Evolutionary conservation across 75 land plant genomes (phyloP).

Genomic region (Selaginella tamariscina): DNA sequence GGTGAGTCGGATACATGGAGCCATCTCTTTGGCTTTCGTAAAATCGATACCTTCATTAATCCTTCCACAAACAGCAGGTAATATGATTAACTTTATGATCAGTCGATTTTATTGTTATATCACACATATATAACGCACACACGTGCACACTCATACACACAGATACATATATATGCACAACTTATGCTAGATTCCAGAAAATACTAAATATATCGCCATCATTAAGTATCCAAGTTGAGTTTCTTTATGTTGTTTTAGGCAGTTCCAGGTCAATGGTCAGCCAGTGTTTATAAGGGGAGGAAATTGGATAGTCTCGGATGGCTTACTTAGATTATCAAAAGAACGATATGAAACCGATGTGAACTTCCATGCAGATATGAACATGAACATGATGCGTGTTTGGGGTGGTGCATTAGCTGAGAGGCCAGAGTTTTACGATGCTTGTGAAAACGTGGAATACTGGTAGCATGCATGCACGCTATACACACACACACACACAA

Average conservation of each 20-base stretch:
- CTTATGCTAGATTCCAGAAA: background rate
- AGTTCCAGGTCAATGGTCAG: conserved; percentile 92
- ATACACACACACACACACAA: background rate
- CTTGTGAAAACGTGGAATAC: conserved; percentile 80
- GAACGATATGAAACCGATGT: conserved; percentile 76
- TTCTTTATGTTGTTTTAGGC: conserved; percentile 40
- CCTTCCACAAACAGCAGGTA: conserved; percentile 79
- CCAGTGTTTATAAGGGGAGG: conserved; percentile 91
- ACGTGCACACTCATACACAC: background rate
- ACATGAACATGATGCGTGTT: conserved; percentile 92
- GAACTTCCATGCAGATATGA: conserved; percentile 94
- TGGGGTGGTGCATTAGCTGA: conserved; percentile 98
- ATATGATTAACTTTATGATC: background rate
- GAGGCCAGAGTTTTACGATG: conserved; percentile 86
- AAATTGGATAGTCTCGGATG: conserved; percentile 95
- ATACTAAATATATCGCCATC: background rate
- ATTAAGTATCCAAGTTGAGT: background rate
- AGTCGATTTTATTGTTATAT: background rate
- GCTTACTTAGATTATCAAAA: conserved; percentile 69
- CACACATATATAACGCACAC: background rate
- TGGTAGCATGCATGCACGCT: conserved; percentile 37
- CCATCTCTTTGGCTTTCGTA: conserved; percentile 77
- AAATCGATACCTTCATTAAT: conserved; percentile 69
- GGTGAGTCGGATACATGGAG: conserved; percentile 86
- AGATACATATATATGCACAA: background rate